Evolutionary conservation across 352 stramenopile species (phyloP), one percentile per base, ranked within the genome.

Genomic region (Globisporangium emineosum): DNA sequence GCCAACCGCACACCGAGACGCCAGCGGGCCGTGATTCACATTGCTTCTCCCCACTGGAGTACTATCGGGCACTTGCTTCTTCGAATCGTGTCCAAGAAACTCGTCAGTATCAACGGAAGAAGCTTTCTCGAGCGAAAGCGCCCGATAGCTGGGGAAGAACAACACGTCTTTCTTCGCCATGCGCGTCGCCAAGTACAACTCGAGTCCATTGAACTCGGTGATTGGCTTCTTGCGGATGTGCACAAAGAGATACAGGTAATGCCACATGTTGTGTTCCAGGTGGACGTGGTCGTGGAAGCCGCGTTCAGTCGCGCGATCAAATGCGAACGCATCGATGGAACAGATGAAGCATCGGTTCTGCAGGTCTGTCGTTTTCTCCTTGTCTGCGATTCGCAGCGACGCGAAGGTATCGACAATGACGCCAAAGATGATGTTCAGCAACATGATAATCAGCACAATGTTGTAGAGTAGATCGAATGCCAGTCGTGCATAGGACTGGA

Each of bases 401-500:
- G 83, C 83, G 58, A 93, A 93, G 17, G 77, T 93, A 53, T 93
- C 83, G 57, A 93, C 88, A 62, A 93, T 93, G 19, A 93, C 77
- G 27, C 81, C 83, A 59, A 93, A 93, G 23, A 90, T 68, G 37
- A 91, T 70, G 54, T 93, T 93, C 60, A 90, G 66, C n/a, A 93
- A 72, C 57, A 91, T 71, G 23, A 91, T 78, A 30, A 91, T 74
- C 12, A 93, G 71, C 43, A 90, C 65, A 15, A 76, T 81, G 70
- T 93, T 89, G 76, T 85, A 93, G 13, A 85, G 55, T 15, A 88
- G 45, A 33, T 91, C 83, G 56, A 89, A 93, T 23, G 65, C 67
- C 25, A 93, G 66, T 2, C 81, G 79, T 15, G 60, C 70, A 50
- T 91, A 93, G 0, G 79, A 88, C 17, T 71, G 67, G 0, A 47